These are phyloP conservation scores for Zarea fungicola DNA, from an alignment of 2,329 filamentous ascomycete species.

Conservation along the genomic window DNA sequence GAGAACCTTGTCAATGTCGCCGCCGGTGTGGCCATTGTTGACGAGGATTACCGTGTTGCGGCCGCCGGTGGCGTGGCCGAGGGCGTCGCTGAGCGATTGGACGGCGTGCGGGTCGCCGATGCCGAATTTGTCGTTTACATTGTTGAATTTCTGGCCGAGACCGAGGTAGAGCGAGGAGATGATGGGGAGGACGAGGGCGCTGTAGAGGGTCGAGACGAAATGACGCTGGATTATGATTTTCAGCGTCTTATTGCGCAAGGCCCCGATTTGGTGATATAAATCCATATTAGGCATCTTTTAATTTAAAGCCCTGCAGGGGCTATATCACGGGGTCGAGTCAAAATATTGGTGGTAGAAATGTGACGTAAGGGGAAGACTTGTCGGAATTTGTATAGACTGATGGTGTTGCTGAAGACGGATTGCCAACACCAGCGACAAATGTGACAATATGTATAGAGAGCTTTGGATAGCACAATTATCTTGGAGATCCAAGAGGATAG, in stretches of 20 bases:
- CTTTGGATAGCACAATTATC: not conserved
- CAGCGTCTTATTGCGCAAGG: constrained; percentile 53
- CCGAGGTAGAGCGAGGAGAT: constrained; percentile 51
- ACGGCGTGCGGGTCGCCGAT: constrained; percentile 58
- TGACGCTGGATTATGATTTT: constrained; percentile 51
- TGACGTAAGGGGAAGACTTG: not conserved
- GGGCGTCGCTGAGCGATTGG: constrained; percentile 57
- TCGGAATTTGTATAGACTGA: too few relatives aligned
- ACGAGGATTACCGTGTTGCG: constrained; percentile 68
- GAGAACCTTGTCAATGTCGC: constrained; percentile 66
- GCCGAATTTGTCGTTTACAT: constrained; percentile 66
- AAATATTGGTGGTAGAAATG: not conserved
- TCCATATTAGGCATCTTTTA: constrained; percentile 31
- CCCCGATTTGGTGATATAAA: constrained; percentile 48
- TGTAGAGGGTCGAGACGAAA: constrained; percentile 44
- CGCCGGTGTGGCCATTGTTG: constrained; percentile 63
- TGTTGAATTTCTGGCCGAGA: constrained; percentile 72
- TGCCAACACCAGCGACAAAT: not conserved
- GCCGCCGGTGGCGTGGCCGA: constrained; percentile 47
- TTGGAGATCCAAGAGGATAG: not conserved
- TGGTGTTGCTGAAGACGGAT: not conserved
- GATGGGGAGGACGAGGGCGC: constrained; percentile 52
- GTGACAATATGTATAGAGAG: not conserved
- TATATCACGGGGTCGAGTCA: not conserved
- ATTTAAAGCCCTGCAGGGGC: not conserved